Percentiles rank a stretch among this genome's conserved stretches.
Conservation (phyloP, 2,329 filamentous ascomycete species). For the Microcera coccophila region DNA sequence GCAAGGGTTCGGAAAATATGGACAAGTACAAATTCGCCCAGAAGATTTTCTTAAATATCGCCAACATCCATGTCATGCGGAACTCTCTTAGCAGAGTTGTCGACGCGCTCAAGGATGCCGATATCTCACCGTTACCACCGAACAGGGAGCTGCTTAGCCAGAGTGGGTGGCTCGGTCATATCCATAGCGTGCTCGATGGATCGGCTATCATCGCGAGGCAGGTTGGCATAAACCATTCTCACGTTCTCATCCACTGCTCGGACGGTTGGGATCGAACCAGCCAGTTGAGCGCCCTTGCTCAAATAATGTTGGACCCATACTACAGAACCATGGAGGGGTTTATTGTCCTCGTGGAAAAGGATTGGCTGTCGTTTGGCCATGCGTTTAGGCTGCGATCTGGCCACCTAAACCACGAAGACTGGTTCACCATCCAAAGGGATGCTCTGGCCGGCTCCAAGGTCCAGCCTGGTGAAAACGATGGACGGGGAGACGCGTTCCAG, state of each 20-base stretch:
- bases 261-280: constrained; percentile 98
- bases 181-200: constrained; percentile 77
- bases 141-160: constrained; percentile 76
- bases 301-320: constrained; percentile 93
- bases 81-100: constrained; percentile 83
- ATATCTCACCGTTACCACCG: constrained; percentile 77
- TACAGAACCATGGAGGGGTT: constrained; percentile 93
- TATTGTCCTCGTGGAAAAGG: constrained; percentile 90
- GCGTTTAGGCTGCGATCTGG: constrained; percentile 95
- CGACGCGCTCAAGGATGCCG: constrained; percentile 87
- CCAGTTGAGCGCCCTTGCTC: constrained; percentile 85
- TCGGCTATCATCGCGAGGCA: constrained; percentile 79
- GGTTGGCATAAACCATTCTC: constrained; percentile 86
- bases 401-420: constrained; percentile 83
- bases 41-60: constrained; percentile 91
- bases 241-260: constrained; percentile 95
- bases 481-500: constrained; percentile 71
- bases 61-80: constrained; percentile 98
- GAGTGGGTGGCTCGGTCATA: constrained; percentile 90
- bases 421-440: constrained; percentile 87
- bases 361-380: constrained; percentile 96
- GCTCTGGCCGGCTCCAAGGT: constrained; percentile 61
- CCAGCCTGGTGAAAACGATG: constrained; percentile 59
- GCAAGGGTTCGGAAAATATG: constrained; percentile 95
- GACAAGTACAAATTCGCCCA: constrained; percentile 90